Evolutionary conservation across 2,329 filamentous ascomycete species (phyloP).

Genomic region (Amauroascus niger): DNA sequence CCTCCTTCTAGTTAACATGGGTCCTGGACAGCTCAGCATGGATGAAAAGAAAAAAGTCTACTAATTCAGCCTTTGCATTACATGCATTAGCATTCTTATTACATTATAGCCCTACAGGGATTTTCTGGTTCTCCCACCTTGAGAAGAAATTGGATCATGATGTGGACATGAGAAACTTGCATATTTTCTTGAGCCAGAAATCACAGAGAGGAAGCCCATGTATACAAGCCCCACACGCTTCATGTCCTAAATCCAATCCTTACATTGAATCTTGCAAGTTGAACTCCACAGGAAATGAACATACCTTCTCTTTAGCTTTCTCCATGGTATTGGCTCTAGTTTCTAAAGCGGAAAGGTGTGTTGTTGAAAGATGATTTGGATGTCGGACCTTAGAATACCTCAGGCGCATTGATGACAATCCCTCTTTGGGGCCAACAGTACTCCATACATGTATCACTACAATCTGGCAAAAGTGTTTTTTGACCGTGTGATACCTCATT

Average conservation of each 20-base stretch:
- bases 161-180: not conserved
- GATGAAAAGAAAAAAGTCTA: constrained; percentile 99
- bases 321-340: too few species aligned
- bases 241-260: not conserved
- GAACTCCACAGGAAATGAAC: not conserved
- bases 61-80: constrained; percentile 39
- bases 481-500: not conserved
- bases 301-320: too few species aligned
- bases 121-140: not conserved
- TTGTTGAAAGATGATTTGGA: too few species aligned
- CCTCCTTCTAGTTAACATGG: constrained; percentile 94
- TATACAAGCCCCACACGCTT: not conserved
- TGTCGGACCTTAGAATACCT: too few species aligned
- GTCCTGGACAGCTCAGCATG: constrained; percentile 92
- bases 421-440: too few species aligned
- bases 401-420: too few species aligned
- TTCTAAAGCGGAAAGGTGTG: not conserved
- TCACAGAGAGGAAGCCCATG: not conserved
- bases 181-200: not conserved
- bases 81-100: not conserved
- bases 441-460: too few species aligned
- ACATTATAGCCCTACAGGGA: not conserved
- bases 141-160: constrained; percentile 1
- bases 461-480: not conserved
- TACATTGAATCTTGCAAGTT: not conserved